phyloP scores from a whole-genome alignment of 1,284 basidiomycete genomes.

The Microbotryomycetes sp. region DNA sequence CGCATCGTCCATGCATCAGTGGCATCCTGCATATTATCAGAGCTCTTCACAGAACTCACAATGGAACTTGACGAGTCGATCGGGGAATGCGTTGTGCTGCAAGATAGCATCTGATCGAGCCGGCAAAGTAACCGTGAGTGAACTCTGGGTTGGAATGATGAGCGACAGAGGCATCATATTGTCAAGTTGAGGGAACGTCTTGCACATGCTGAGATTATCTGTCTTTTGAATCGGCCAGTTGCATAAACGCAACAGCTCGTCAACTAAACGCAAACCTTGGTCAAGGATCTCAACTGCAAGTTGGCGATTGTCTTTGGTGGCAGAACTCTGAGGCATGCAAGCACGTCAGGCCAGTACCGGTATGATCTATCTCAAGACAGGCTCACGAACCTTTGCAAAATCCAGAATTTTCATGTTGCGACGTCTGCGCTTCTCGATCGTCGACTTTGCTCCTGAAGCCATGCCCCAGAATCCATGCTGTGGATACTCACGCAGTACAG shows the following conservation, averaged over 20 bases:
- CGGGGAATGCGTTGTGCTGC: slow-evolving; percentile 75
- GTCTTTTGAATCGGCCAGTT: slow-evolving; percentile 49
- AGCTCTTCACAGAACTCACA: slow-evolving; percentile 47
- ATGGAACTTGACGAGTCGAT: slow-evolving; percentile 66
- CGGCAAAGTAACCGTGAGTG: slow-evolving; percentile 81
- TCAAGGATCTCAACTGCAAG: slow-evolving; percentile 52
- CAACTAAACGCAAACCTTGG: slow-evolving; percentile 57
- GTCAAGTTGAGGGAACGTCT: slow-evolving; percentile 59
- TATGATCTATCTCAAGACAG: background rate
- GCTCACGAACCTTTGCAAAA: slow-evolving; percentile 54
- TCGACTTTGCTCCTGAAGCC: slow-evolving; percentile 80
- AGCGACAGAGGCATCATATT: slow-evolving; percentile 58
- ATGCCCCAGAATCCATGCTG: slow-evolving; percentile 93
- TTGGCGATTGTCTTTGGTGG: slow-evolving; percentile 10
- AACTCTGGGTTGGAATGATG: slow-evolving; percentile 88
- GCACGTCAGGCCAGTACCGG: background rate
- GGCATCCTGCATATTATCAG: background rate
- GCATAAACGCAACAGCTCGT: slow-evolving; percentile 62
- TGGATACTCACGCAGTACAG: slow-evolving; percentile 74
- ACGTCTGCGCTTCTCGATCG: slow-evolving; percentile 55
- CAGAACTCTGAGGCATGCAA: background rate
- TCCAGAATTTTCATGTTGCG: slow-evolving; percentile 63
- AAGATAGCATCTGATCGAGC: slow-evolving; percentile 53
- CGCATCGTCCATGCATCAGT: slow-evolving; percentile 18
- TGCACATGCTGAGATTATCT: slow-evolving; percentile 54